Conservation (phyloP, 2,329 filamentous ascomycete genomes). For the Xylariaceae sp. region DNA sequence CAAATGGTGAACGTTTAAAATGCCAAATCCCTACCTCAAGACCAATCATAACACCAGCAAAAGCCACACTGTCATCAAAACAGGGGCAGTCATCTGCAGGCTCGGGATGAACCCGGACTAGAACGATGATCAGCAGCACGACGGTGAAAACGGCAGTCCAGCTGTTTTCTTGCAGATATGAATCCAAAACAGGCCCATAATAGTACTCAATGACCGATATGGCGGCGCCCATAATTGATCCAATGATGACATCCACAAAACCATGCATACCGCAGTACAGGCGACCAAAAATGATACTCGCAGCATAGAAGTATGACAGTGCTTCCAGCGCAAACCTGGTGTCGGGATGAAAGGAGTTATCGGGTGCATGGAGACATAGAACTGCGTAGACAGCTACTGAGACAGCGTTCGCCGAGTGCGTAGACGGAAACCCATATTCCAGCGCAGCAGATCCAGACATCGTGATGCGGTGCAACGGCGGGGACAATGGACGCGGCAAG, state of each 20-base stretch:
- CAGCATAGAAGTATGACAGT: constrained; percentile 76
- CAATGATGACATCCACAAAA: constrained; percentile 84
- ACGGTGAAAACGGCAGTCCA: constrained; percentile 62
- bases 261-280: constrained; percentile 99
- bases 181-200: constrained; percentile 60
- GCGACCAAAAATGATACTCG: constrained; percentile 84
- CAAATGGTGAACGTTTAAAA: constrained; percentile 53
- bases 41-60: constrained; percentile 85
- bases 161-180: constrained; percentile 62
- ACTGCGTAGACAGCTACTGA: constrained; percentile 86
- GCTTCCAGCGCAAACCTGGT: constrained; percentile 60
- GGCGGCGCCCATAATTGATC: constrained; percentile 69
- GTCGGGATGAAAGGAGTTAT: constrained; percentile 56
- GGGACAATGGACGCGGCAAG: constrained; percentile 84
- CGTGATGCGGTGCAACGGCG: constrained; percentile 87
- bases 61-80: constrained; percentile 93
- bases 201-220: constrained; percentile 58
- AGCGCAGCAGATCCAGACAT: constrained; percentile 95
- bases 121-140: constrained; percentile 62
- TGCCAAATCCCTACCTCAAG: constrained; percentile 82
- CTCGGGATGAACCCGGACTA: constrained; percentile 89
- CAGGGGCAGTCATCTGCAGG: constrained; percentile 96
- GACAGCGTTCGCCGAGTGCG: constrained; percentile 94
- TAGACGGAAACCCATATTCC: constrained; percentile 96
- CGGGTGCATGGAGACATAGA: constrained; percentile 61